Evolutionary conservation across 129 eudicot species (phyloP), one percentile per base, ranked within the genome.

Genomic region (Ambrosia trifida): DNA sequence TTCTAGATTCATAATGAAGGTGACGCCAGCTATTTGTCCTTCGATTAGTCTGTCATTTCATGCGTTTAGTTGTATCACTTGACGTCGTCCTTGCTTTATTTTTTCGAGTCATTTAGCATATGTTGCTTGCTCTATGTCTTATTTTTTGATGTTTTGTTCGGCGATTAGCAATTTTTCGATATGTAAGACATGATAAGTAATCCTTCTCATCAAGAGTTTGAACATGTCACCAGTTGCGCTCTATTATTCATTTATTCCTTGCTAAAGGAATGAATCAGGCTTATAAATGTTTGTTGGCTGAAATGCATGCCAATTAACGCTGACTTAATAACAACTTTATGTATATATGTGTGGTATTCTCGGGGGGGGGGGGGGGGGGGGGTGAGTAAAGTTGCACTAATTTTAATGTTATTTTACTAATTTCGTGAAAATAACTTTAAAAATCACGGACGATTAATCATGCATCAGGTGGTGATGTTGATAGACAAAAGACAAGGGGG

Each of bases 71-170:
- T 74, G 64, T 80, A 66, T 50, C 20, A 31, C 17, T 38, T 46
- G 40, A 41, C 67, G 62, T 57, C 67, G 62, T 57, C 38, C 41
- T 44, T 62, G 46, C 28, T 70, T 50, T 28, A 2, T 33, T 80
- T 80, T 75, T 64, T 72, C 35, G 43, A 72, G 53, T 76, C 77
- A 28, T 72, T 63, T 76, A 66, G 79, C 66, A 17, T 72, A 28
- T 68, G 49, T 38, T 54, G 47, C 43, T 38, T 54, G 47, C 43
- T 73, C 14, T 11, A 40, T 10, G 69, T 74, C 69, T 63, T 72
- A 58, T 65, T 71, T 71, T 76, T 81, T 61, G 64, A 69, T 51
- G 44, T 40, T 67, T 69, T 69, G 76, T 77, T 76, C 68, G 73
- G 82, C 75, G 17, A 44, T 66, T 66, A 81, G 72, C 64, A 69